Evolutionary conservation across 306 rosid genomes (phyloP), one percentile per base, ranked within the genome.

Genomic region (Dryas alaskensis): DNA sequence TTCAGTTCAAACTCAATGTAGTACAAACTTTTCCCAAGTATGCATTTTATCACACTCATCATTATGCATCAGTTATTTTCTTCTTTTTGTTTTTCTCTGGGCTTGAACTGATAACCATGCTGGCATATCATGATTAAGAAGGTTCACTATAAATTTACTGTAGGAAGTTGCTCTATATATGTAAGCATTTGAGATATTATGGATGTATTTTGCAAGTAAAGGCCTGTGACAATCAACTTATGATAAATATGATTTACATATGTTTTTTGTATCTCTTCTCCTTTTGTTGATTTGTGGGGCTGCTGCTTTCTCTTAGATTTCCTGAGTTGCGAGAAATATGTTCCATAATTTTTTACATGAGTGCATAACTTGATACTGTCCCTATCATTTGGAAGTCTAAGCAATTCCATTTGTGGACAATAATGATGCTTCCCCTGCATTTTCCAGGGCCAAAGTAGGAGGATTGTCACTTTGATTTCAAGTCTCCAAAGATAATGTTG

Each of bases 361-460:
- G 62, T 49, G 54, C 61, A 45, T 43, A 66, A 72, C 77, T 70
- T 73, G 66, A 51, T 78, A 79, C 69, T 74, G 70, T 75, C 73
- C 73, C 47, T 73, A 74, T 69, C 77, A 68, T 65, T 79, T 82
- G 86, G 89, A 81, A 73, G 73, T 78, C 69, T 71, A 66, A 72
- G 73, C 64, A 76, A 55, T 83, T 77, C 70, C 86, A 81, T 74
- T 81, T 78, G 76, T 70, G 81, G 82, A 77, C 83, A 78, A 61
- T 63, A 78, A 86, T 84, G 84, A 88, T 88, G 82, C 86, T 75
- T 82, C 80, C 85, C 84, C 76, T 88, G 91, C 82, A 58, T 92
- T 89, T 92, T 87, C 89, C 96, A 87, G 89, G 92, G 88, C 69
- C 70, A 65, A 74, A 83, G 81, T 75, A 49, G 88, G 91, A 84